Percentiles rank a stretch among this genome's conserved stretches.
phyloP scores from a whole-genome alignment of 768 basidiomycete species.

The Sutorius australiensis region DNA sequence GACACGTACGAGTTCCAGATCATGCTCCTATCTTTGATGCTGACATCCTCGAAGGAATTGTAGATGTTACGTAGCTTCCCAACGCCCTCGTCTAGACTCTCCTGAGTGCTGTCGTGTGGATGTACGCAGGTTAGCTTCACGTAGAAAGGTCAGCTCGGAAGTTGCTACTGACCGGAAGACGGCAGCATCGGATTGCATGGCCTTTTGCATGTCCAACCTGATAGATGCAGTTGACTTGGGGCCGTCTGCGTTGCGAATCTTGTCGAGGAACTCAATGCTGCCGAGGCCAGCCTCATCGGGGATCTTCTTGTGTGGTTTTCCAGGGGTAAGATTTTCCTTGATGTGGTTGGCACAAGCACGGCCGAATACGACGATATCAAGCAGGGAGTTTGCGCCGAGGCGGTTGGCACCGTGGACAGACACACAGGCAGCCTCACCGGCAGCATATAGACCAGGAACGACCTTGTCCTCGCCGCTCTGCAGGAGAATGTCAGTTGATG shows the following conservation, averaged over 20 bases:
- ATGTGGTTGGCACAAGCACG: constrained; percentile 99
- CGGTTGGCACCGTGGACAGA: constrained; percentile 99
- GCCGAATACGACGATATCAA: constrained; percentile 99
- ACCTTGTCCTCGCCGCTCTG: constrained; percentile 85
- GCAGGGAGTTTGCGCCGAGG: constrained; percentile 96
- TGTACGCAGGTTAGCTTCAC: constrained; percentile 2
- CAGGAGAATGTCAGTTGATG: background rate
- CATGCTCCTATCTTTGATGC: constrained; percentile 98
- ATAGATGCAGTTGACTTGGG: constrained; percentile 85
- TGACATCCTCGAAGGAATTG: constrained; percentile 84
- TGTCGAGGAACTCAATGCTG: constrained; percentile 84
- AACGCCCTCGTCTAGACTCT: constrained; percentile 89
- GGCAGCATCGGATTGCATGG: constrained; percentile 97
- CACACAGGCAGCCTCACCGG: constrained; percentile 97
- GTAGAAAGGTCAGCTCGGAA: background rate
- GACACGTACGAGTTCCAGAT: constrained; percentile 96
- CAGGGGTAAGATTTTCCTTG: constrained; percentile 82
- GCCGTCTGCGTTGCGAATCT: constrained; percentile 79
- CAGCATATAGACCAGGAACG: constrained; percentile 96
- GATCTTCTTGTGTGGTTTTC: constrained; percentile 86
- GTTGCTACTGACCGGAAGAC: constrained; percentile 73
- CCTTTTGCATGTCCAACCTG: constrained; percentile 96
- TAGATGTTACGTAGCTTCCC: constrained; percentile 81
- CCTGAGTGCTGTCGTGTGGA: constrained; percentile 62
- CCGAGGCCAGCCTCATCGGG: constrained; percentile 81